Conservation (phyloP, 73 alveolate genomes). For the Blepharisma stoltei region DNA sequence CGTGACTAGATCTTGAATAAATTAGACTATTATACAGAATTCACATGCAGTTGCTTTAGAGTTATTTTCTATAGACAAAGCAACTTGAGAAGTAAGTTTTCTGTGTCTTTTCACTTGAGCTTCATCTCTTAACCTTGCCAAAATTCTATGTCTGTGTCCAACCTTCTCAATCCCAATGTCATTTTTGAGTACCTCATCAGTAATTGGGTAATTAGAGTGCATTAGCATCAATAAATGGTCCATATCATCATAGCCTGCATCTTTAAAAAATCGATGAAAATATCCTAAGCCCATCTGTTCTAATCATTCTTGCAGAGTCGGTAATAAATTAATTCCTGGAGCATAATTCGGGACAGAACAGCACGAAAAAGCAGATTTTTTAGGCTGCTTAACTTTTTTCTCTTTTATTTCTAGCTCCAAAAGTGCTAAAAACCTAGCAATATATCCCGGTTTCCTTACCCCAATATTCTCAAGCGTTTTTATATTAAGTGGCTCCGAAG, state of each 20-base stretch:
- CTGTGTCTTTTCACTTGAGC: background rate
- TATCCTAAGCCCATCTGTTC: background rate
- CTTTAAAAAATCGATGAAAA: background rate
- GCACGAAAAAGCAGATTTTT: no score
- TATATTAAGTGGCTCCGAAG: background rate
- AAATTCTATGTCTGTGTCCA: conserved; percentile 21
- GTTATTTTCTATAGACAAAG: no score
- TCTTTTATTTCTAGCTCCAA: background rate
- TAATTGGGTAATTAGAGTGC: background rate
- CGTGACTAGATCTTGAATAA: no score
- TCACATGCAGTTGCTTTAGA: no score
- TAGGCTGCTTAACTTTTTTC: no score
- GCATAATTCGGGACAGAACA: no score
- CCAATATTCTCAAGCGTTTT: background rate
- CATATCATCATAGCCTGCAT: conserved; percentile 9
- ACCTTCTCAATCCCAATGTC: conserved; percentile 8
- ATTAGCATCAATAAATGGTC: background rate
- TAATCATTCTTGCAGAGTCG: background rate
- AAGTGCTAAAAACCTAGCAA: background rate
- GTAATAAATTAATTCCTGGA: no score
- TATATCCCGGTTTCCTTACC: background rate
- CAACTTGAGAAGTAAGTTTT: no score
- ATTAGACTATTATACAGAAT: no score
- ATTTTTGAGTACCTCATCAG: background rate
- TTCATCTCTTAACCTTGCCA: conserved; percentile 5